Conservation (phyloP, 139 green algal species). For the Picochlorum sp. region DNA sequence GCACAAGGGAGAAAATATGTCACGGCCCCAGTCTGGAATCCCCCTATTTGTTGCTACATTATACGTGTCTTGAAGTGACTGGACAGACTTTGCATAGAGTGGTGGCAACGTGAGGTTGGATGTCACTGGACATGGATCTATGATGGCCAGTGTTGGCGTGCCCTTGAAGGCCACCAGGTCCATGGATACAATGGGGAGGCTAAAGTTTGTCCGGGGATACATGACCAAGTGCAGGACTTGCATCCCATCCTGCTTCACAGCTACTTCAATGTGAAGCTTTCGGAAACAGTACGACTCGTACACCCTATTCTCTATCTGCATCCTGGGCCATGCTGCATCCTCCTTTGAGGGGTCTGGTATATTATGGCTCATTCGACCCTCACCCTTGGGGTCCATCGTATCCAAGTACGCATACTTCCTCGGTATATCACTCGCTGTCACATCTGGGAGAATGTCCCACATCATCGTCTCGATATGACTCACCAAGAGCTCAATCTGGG, state of each 20-base stretch:
- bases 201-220: slow-evolving; percentile 58
- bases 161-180: slow-evolving; percentile 51
- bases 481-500: slow-evolving; percentile 45
- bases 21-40: slow-evolving; percentile 62
- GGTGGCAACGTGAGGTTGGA: slow-evolving; percentile 40
- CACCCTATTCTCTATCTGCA: slow-evolving; percentile 66
- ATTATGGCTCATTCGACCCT: slow-evolving; percentile 23
- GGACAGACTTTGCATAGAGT: slow-evolving; percentile 36
- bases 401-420: slow-evolving; percentile 54
- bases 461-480: slow-evolving; percentile 46
- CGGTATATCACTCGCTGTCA: slow-evolving; percentile 42
- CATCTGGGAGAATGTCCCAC: slow-evolving; percentile 41
- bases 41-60: slow-evolving; percentile 32
- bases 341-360: slow-evolving; percentile 42
- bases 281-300: slow-evolving; percentile 63
- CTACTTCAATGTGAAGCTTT: slow-evolving; percentile 78
- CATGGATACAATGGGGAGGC: slow-evolving; percentile 70
- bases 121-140: slow-evolving; percentile 57
- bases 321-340: slow-evolving; percentile 47
- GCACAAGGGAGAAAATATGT: slow-evolving; percentile 66
- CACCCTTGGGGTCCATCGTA: slow-evolving; percentile 42
- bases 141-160: slow-evolving; percentile 48
- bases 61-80: slow-evolving; percentile 48
- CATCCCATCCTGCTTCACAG: slow-evolving; percentile 58
- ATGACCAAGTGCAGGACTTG: slow-evolving; percentile 72